Evolutionary conservation across 176 grass and related monocot genomes (phyloP), one percentile per base, ranked within the genome.

Genomic region (Neostapfia colusana): DNA sequence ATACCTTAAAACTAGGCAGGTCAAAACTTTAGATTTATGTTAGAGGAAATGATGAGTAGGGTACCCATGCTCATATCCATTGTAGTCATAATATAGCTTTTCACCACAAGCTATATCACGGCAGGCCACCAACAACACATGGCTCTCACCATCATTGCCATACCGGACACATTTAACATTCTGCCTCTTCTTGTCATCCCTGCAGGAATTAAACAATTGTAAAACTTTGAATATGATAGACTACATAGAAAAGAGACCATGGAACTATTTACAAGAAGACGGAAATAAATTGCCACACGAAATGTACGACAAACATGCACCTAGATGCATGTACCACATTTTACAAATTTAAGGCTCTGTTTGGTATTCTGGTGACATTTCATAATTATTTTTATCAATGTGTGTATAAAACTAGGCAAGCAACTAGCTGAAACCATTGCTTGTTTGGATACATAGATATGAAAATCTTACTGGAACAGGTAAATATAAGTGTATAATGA

Each of bases 31-130:
- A 44, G 4, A 28, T 43, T 77, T 64, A 54, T 12, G 76, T 90
- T 67, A 97, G 70, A 92, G 42, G 67, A 98, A 98, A 88, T 94
- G 87, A 55, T 94, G 89, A 58, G 91, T 98, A 37, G 95, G 91
- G 43, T 94, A 94, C 10, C 85, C 95, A 61, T 98, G 72, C 54
- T 98, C 91, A 25, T 92, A 89, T 64, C 89, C 95, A 36, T 98
- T 98, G 79, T 98, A 98, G 71, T 98, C 95, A 56, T 94, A 98
- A 82, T 98, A 98, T 71, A 98, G 79, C 77, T 82, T 93, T 71
- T 98, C 95, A 43, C 91, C 95, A 34, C 73, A 63, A 77, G 75
- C 74, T 70, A 98, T 98, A 89, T 98, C 89, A 65, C 91, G 95
- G 51, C 84, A 92, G 53, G 95, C 84, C 14, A 98, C 89, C 76